Conservation (phyloP, 345 rosid species). For the Rhodamnia rubescens region DNA sequence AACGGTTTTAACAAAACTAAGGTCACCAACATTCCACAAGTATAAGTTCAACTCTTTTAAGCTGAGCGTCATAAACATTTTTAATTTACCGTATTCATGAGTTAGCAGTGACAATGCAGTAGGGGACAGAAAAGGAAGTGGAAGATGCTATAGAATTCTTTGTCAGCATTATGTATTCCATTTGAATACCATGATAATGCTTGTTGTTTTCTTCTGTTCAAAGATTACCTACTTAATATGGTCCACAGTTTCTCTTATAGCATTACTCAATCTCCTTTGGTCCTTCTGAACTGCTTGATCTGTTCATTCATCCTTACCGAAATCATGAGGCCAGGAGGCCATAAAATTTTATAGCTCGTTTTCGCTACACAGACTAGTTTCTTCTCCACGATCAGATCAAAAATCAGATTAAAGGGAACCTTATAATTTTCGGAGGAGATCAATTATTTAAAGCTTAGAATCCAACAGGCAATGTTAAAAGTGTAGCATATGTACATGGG, state of each 20-base stretch:
- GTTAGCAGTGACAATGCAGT: neutral
- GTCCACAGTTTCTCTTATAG: neutral
- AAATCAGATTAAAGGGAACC: neutral
- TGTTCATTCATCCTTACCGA: neutral
- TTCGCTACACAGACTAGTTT: neutral
- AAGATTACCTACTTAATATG: neutral
- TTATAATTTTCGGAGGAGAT: neutral
- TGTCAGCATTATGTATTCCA: neutral
- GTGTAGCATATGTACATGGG: too few relatives aligned
- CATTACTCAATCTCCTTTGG: neutral
- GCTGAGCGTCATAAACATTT: neutral
- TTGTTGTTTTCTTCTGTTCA: neutral
- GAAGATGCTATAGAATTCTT: neutral
- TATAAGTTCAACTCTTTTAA: neutral
- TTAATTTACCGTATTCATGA: neutral
- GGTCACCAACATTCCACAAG: neutral
- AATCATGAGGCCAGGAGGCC: neutral
- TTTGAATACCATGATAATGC: neutral
- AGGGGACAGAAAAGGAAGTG: neutral
- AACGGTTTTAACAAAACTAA: neutral
- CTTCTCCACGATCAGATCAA: neutral
- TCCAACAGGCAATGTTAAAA: neutral
- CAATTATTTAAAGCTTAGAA: neutral
- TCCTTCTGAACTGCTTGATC: neutral
- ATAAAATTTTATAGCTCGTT: neutral